A percentile compares a stretch with the other conserved stretches of the same genome.
These are phyloP conservation scores for Nyssa sinensis DNA, from an alignment of 148 eudicot species.

Conservation along the genomic window DNA sequence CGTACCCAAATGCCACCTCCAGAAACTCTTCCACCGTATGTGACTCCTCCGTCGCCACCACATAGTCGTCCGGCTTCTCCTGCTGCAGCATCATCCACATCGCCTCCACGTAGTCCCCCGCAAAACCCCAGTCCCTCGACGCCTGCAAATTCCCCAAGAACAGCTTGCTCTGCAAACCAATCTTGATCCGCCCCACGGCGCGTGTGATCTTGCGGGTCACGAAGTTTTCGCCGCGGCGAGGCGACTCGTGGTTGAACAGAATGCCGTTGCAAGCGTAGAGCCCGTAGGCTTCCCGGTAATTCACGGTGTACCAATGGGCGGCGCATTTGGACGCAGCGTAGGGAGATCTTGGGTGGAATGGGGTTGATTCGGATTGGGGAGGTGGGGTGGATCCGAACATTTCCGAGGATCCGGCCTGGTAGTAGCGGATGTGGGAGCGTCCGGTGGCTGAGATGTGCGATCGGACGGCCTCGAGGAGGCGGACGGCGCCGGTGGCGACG, in stretches of 20 bases:
- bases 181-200: slow-evolving; percentile 87
- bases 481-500: slow-evolving; percentile 80
- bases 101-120: slow-evolving; percentile 97
- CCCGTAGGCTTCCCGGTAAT: slow-evolving; percentile 93
- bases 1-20: slow-evolving; percentile 78
- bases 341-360: slow-evolving; percentile 92
- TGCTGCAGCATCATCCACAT: slow-evolving; percentile 99
- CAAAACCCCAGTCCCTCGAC: slow-evolving; percentile 93
- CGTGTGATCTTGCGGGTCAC: slow-evolving; percentile 96
- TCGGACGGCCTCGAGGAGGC: slow-evolving; percentile 85
- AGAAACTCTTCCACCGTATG: slow-evolving; percentile 91
- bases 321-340: slow-evolving; percentile 85
- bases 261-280: slow-evolving; percentile 91
- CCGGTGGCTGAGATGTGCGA: slow-evolving; percentile 74
- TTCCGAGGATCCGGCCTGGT: slow-evolving; percentile 94
- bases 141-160: slow-evolving; percentile 84
- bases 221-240: slow-evolving; percentile 89
- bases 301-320: slow-evolving; percentile 96
- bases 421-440: slow-evolving; percentile 59
- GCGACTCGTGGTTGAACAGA: slow-evolving; percentile 90
- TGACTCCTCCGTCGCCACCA: slow-evolving; percentile 90
- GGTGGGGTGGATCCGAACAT: slow-evolving; percentile 97
- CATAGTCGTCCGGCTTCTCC: slow-evolving; percentile 93
- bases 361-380: slow-evolving; percentile 71
- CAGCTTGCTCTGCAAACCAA: slow-evolving; percentile 84